phyloP scores from a whole-genome alignment of 345 rosid species.

The Sonneratia alba region DNA sequence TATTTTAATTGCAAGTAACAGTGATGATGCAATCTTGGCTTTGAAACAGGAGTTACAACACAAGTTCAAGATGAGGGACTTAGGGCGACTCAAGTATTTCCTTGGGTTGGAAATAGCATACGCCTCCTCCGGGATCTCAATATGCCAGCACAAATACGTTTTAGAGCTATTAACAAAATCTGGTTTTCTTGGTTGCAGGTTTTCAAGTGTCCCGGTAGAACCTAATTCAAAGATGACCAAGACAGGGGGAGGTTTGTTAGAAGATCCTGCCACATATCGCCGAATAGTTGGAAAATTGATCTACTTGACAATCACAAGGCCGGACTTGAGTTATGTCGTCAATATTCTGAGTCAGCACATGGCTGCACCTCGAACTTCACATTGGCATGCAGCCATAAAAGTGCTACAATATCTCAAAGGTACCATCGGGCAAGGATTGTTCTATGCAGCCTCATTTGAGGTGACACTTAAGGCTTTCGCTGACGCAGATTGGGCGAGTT shows the following conservation, averaged over 20 bases:
- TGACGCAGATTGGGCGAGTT: slow-evolving; percentile 2
- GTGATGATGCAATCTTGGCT: neutral
- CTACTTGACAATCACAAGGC: neutral
- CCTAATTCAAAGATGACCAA: neutral
- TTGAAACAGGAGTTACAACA: neutral
- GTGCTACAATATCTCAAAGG: neutral
- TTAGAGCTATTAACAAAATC: neutral
- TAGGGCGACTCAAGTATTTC: neutral
- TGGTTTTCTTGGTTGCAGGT: neutral
- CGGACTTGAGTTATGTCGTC: neutral
- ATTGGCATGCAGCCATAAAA: neutral
- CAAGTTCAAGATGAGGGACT: neutral
- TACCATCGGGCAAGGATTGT: neutral
- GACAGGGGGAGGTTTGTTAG: neutral
- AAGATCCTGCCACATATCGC: neutral
- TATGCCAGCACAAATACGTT: neutral
- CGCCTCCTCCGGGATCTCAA: neutral
- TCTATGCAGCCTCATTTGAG: neutral
- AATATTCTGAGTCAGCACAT: neutral
- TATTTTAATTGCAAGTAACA: neutral
- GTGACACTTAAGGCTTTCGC: neutral
- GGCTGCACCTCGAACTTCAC: neutral
- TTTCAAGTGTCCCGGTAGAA: neutral
- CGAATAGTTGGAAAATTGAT: neutral
- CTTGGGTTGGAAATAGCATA: too few species aligned